Evolutionary conservation across 257 asterid species (phyloP).

Genomic region (Solanum boliviense): DNA sequence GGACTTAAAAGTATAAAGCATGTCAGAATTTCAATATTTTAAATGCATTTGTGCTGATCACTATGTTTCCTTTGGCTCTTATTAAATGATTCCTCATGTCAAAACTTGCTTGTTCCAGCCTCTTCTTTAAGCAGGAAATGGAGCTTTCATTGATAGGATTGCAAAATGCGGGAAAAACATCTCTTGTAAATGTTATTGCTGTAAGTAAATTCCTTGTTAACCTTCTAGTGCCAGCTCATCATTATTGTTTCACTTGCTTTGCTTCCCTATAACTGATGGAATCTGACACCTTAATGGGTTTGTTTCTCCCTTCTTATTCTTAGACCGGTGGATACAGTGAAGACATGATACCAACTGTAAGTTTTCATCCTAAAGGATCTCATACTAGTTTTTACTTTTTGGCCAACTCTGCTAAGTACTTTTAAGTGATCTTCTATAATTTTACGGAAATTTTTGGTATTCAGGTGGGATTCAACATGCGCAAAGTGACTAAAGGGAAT

Average conservation of each 20-base stretch:
- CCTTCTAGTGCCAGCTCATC: background rate
- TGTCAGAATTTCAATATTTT: background rate
- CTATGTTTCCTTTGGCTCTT: background rate
- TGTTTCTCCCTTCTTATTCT: conserved; percentile 2
- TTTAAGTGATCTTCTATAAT: conserved; percentile 1
- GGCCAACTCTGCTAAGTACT: background rate
- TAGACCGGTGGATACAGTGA: conserved; percentile 99
- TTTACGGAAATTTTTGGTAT: background rate
- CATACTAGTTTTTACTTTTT: background rate
- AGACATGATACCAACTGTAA: conserved; percentile 98
- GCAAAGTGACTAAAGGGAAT: conserved; percentile 92
- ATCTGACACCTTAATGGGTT: conserved; percentile 4
- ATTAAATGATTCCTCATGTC: background rate
- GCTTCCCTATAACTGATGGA: background rate
- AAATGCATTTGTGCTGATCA: background rate
- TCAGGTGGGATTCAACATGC: conserved; percentile 97
- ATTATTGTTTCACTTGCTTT: background rate
- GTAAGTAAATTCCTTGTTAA: conserved; percentile 37
- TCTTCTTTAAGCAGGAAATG: conserved; percentile 99
- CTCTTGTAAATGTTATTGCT: conserved; percentile 91
- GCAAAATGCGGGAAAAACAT: conserved; percentile 98
- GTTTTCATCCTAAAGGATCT: conserved; percentile 16
- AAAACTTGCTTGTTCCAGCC: conserved; percentile 34
- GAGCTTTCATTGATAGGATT: conserved; percentile 96
- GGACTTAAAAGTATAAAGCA: background rate